Percentiles rank a stretch among this genome's conserved stretches.
phyloP scores from a whole-genome alignment of 129 eudicot genomes.

The Flaveria robusta region DNA sequence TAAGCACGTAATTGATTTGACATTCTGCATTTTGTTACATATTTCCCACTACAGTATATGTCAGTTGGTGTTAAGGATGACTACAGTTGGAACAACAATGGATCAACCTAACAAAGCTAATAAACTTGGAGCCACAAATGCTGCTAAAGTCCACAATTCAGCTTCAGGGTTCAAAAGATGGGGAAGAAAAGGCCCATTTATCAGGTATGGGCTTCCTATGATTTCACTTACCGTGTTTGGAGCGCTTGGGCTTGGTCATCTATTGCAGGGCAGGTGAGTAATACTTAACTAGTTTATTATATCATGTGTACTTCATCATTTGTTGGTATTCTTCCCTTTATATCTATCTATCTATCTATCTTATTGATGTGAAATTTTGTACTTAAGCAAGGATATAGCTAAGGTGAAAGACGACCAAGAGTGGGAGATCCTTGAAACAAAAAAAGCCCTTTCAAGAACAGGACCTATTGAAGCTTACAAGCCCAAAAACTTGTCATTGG shows the following conservation, averaged over 20 bases:
- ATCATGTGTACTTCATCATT: neutral
- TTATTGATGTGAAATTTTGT: conserved; percentile 8
- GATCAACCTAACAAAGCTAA: conserved; percentile 39
- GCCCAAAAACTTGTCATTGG: conserved; percentile 75
- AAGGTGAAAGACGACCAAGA: conserved; percentile 92
- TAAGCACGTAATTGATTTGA: conserved; percentile 6
- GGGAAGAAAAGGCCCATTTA: conserved; percentile 87
- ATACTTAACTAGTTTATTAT: neutral
- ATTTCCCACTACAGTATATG: conserved; percentile 22
- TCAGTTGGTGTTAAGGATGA: conserved; percentile 43
- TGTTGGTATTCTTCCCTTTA: neutral
- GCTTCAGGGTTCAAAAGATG: conserved; percentile 67
- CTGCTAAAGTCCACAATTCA: conserved; percentile 38
- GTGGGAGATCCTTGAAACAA: conserved; percentile 91
- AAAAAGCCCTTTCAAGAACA: conserved; percentile 82
- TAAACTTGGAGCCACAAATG: conserved; percentile 20
- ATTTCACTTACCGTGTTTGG: conserved; percentile 91
- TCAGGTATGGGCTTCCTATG: conserved; percentile 97
- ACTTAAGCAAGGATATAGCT: conserved; percentile 88
- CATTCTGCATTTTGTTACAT: neutral
- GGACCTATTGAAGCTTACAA: conserved; percentile 85
- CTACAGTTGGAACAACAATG: conserved; percentile 44
- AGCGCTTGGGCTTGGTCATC: conserved; percentile 87
- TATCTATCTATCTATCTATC: neutral
- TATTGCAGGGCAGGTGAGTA: conserved; percentile 84